Evolutionary conservation across 352 stramenopile species (phyloP).

Genomic region (Globisporangium barbulae): DNA sequence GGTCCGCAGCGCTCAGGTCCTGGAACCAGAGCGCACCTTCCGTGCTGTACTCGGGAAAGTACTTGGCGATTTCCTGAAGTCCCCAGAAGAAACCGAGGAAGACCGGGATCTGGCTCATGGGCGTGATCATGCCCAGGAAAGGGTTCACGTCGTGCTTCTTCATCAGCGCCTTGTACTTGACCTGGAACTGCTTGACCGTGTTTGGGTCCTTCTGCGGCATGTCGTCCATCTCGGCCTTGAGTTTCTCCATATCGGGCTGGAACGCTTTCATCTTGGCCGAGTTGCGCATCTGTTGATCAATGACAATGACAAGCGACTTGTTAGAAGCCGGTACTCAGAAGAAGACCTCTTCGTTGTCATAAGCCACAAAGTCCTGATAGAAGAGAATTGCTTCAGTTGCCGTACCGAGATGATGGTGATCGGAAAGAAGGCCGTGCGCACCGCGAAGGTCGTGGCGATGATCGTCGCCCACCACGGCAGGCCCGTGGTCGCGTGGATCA

Average conservation of each 20-base stretch:
- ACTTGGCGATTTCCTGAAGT: conserved; percentile 73
- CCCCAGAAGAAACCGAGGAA: conserved; percentile 88
- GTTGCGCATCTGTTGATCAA: conserved; percentile 59
- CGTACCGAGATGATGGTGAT: conserved; percentile 78
- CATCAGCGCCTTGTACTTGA: conserved; percentile 77
- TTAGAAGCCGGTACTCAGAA: conserved; percentile 1
- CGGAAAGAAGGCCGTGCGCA: conserved; percentile 71
- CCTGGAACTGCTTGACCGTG: conserved; percentile 56
- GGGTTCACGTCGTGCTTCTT: conserved; percentile 82
- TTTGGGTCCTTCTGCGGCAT: conserved; percentile 44
- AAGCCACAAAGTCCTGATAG: background rate
- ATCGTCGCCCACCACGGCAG: conserved; percentile 88
- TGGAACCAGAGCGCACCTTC: conserved; percentile 81
- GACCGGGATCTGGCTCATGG: conserved; percentile 73
- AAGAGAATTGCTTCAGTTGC: too few relatives aligned
- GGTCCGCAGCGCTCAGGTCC: conserved; percentile 75
- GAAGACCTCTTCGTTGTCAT: background rate
- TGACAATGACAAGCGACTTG: background rate
- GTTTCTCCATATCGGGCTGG: conserved; percentile 82
- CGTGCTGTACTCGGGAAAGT: conserved; percentile 71
- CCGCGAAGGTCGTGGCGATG: conserved; percentile 72
- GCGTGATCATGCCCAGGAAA: conserved; percentile 67
- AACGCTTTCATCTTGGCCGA: conserved; percentile 81
- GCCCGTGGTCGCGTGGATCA: conserved; percentile 76
- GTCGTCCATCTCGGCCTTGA: conserved; percentile 62